Percentiles rank a stretch among this genome's conserved stretches.
Evolutionary conservation across 495 filamentous ascomycete genomes (phyloP).

Genomic region (Neurospora sp.): DNA sequence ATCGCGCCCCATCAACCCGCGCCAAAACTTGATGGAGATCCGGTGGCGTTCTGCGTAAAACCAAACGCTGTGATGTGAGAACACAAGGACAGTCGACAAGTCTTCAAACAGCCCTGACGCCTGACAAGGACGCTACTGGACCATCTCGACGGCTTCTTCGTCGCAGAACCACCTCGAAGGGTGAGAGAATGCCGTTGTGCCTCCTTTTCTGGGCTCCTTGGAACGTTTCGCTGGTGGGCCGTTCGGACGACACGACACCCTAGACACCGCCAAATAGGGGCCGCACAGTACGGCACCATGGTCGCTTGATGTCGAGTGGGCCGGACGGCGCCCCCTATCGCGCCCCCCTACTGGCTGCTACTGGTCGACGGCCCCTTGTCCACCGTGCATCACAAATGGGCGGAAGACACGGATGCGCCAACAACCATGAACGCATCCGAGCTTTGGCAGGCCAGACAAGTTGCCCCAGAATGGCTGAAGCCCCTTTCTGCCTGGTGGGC

Average conservation of each 20-base stretch:
- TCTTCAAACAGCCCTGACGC: neutral
- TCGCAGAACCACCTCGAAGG: neutral
- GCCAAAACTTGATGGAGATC: neutral
- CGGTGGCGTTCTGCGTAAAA: neutral
- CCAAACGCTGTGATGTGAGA: neutral
- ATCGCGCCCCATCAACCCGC: neutral
- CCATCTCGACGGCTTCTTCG: neutral
- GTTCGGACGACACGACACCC: neutral
- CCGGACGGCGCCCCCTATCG: neutral
- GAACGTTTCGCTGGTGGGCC: neutral
- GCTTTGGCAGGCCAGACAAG: conserved; percentile 3
- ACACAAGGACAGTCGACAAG: neutral
- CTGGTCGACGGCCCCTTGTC: conserved; percentile 1
- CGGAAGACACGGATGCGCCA: conserved; percentile 5
- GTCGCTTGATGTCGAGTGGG: neutral
- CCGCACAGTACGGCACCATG: neutral
- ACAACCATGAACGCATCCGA: conserved; percentile 2
- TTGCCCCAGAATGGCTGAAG: conserved; percentile 4
- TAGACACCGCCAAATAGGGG: neutral
- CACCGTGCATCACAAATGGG: conserved; percentile 4
- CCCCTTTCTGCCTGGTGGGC: conserved; percentile 12
- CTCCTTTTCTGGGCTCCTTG: neutral
- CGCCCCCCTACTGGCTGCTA: neutral
- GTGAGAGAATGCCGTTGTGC: neutral
- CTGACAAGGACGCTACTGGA: neutral